Evolutionary conservation across 495 filamentous ascomycete genomes (phyloP).

Genomic region (Penicillium coprophilum): DNA sequence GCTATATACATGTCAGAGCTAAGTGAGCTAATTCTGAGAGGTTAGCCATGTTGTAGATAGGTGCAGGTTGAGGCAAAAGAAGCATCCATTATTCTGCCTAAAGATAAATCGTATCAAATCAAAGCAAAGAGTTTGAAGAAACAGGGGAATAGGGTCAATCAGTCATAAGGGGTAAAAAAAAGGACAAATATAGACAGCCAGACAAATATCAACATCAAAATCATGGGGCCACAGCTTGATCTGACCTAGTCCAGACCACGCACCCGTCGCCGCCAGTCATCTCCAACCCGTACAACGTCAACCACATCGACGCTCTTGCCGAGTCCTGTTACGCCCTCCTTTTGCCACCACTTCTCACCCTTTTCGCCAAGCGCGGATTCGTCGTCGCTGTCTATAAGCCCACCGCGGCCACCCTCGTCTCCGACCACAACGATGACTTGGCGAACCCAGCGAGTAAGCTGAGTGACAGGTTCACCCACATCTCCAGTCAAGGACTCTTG

Average conservation of each 20-base stretch:
- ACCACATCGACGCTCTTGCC: constrained; percentile 86
- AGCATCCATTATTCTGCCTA: constrained; percentile 1
- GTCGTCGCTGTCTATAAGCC: constrained; percentile 86
- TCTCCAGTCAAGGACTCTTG: constrained; percentile 75
- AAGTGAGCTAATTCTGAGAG: constrained; percentile 10
- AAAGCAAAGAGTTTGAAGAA: constrained; percentile 19
- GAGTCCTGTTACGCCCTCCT: constrained; percentile 74
- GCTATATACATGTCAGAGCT: background rate
- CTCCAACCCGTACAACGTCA: constrained; percentile 70
- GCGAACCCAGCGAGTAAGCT: constrained; percentile 80
- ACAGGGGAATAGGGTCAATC: constrained; percentile 38
- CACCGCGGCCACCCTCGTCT: constrained; percentile 77
- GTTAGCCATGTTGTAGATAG: constrained; percentile 3
- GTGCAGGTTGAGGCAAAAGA: background rate
- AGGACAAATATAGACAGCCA: constrained; percentile 31
- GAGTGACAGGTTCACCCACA: constrained; percentile 64
- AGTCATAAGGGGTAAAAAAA: constrained; percentile 26
- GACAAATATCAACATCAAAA: constrained; percentile 32
- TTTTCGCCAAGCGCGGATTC: constrained; percentile 61
- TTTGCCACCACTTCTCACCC: constrained; percentile 76
- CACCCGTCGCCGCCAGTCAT: constrained; percentile 80
- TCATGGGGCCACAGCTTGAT: constrained; percentile 9
- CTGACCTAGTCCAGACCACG: constrained; percentile 62
- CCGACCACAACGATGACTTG: constrained; percentile 84
- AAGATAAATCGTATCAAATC: constrained; percentile 15